Conservation (phyloP, 352 stramenopile species). For the Plasmopara viticola region DNA sequence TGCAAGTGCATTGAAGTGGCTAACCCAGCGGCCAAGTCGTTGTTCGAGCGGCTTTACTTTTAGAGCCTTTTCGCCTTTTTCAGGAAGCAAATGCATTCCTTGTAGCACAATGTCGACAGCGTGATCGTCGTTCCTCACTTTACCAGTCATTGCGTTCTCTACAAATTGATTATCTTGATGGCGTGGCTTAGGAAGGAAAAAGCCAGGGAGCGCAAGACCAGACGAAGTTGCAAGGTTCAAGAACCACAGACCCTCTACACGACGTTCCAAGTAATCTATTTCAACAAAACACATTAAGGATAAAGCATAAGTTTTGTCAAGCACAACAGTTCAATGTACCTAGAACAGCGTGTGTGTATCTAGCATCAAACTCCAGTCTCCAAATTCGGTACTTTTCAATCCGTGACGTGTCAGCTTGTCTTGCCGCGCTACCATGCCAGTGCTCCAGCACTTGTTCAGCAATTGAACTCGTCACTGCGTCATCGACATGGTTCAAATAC, state of each 20-base stretch:
- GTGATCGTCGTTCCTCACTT: conserved; percentile 4
- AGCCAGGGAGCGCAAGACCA: conserved; percentile 43
- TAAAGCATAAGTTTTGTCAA: background rate
- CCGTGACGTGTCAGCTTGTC: conserved; percentile 4
- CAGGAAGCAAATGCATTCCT: conserved; percentile 32
- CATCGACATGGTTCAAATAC: conserved; percentile 52
- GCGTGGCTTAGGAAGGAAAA: conserved; percentile 41
- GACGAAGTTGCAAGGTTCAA: conserved; percentile 33
- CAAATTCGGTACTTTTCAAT: conserved; percentile 40
- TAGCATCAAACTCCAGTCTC: conserved; percentile 73
- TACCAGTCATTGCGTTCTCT: conserved; percentile 9
- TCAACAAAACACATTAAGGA: background rate
- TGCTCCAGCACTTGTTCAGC: conserved; percentile 17
- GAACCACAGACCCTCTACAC: conserved; percentile 39
- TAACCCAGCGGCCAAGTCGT: conserved; percentile 39
- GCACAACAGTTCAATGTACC: conserved; percentile 28
- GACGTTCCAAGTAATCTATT: conserved; percentile 39
- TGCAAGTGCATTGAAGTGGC: conserved; percentile 29
- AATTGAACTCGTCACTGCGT: conserved; percentile 24
- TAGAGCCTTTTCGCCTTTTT: conserved; percentile 10
- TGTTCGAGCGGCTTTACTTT: conserved; percentile 21
- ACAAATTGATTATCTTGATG: conserved; percentile 11
- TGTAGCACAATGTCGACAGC: conserved; percentile 31
- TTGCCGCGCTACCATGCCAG: background rate
- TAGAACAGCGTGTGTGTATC: conserved; percentile 47